phyloP scores from a whole-genome alignment of 345 rosid species.

The Eutrema yunnanense region DNA sequence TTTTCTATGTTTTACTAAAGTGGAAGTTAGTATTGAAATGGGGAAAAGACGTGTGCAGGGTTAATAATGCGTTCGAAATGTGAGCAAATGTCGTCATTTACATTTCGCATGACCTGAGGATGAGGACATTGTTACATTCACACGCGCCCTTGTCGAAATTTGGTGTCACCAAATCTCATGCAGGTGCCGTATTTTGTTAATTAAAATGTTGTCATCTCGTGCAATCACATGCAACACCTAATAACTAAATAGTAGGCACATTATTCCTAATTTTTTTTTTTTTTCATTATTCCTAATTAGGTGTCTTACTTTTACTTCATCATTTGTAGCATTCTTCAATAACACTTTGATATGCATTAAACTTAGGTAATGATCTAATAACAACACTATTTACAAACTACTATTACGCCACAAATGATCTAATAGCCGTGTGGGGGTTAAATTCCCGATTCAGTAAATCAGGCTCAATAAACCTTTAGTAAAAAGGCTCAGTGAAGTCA shows the following conservation, averaged over 20 bases:
- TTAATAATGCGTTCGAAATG: not conserved
- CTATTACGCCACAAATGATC: no score
- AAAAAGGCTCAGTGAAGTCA: no score
- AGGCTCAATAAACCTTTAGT: no score
- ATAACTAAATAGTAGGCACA: not conserved
- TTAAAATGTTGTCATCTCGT: not conserved
- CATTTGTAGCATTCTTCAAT: not conserved
- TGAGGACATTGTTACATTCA: slow-evolving; percentile 11
- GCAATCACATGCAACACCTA: slow-evolving; percentile 6
- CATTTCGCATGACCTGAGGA: not conserved
- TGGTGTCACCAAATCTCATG: not conserved
- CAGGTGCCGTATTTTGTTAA: not conserved
- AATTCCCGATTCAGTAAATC: no score
- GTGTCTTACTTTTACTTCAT: not conserved
- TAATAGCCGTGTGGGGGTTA: no score
- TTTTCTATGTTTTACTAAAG: no score
- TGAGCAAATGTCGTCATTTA: not conserved
- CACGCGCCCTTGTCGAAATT: not conserved
- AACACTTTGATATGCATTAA: not conserved
- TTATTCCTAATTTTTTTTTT: no score
- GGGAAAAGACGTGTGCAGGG: no score
- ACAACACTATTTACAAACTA: no score
- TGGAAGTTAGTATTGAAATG: no score
- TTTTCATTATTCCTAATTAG: not conserved
- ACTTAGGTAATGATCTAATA: not conserved